Percentiles rank a stretch among this genome's conserved stretches.
These are phyloP conservation scores for Russula emetica DNA, from an alignment of 768 basidiomycete species.

Conservation along the genomic window DNA sequence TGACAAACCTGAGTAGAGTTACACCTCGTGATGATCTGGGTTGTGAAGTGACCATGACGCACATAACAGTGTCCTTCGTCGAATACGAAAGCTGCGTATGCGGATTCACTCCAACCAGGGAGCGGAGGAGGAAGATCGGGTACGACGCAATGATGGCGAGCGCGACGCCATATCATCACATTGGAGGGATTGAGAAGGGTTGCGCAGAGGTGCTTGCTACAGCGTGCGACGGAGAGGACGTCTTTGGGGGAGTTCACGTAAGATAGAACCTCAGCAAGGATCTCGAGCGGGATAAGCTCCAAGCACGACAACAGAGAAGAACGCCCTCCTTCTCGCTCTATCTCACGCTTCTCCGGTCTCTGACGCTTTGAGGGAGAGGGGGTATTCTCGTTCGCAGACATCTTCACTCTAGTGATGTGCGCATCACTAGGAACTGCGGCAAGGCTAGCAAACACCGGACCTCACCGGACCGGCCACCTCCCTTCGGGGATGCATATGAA, in stretches of 20 bases:
- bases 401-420: too few relatives aligned
- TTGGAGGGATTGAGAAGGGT: slow-evolving; percentile 46
- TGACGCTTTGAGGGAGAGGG: not conserved
- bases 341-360: not conserved
- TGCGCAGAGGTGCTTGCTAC: slow-evolving; percentile 49
- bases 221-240: slow-evolving; percentile 55
- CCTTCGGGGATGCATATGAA: too few relatives aligned
- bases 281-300: slow-evolving; percentile 51
- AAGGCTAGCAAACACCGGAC: too few relatives aligned
- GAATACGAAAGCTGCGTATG: slow-evolving; percentile 64
- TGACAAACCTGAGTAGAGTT: slow-evolving; percentile 1
- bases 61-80: slow-evolving; percentile 56
- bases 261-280: slow-evolving; percentile 59
- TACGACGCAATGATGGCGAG: slow-evolving; percentile 40
- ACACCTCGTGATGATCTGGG: not conserved
- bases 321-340: not conserved
- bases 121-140: slow-evolving; percentile 42
- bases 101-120: slow-evolving; percentile 47
- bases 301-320: slow-evolving; percentile 1
- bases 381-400: not conserved
- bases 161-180: slow-evolving; percentile 55
- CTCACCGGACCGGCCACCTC: not conserved
- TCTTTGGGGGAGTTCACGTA: slow-evolving; percentile 50
- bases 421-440: too few relatives aligned
- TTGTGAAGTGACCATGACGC: slow-evolving; percentile 21